phyloP scores from a whole-genome alignment of 1,284 basidiomycete species.

The Ustilago crameri region DNA sequence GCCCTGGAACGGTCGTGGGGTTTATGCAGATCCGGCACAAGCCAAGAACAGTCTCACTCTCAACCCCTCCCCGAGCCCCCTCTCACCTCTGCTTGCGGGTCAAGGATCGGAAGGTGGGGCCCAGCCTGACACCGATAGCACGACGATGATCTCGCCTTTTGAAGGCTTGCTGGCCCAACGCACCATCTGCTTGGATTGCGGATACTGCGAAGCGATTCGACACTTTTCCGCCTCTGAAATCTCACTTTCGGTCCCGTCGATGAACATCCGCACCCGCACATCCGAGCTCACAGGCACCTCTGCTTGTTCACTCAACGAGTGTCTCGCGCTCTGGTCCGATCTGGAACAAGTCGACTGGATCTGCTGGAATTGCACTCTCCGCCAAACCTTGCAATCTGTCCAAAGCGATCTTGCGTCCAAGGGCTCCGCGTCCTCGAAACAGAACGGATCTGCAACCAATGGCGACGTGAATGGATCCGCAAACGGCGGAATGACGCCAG shows the following conservation, averaged over 20 bases:
- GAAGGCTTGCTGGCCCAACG: constrained; percentile 55
- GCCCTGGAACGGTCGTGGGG: constrained; percentile 37
- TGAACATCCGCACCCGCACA: constrained; percentile 29
- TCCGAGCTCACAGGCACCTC: constrained; percentile 43
- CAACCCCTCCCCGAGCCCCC: constrained; percentile 1
- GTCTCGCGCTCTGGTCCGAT: constrained; percentile 56
- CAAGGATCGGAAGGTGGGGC: neutral
- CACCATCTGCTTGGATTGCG: constrained; percentile 62
- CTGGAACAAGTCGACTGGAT: constrained; percentile 66
- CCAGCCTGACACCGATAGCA: neutral
- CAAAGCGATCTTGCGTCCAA: constrained; percentile 23
- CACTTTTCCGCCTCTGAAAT: constrained; percentile 59
- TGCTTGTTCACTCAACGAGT: constrained; percentile 57
- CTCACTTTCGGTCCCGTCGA: constrained; percentile 53
- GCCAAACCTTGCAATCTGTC: constrained; percentile 30
- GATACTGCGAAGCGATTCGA: constrained; percentile 65
- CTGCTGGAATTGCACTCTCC: constrained; percentile 63
- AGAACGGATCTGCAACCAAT: constrained; percentile 18
- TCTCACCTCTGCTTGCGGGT: constrained; percentile 1
- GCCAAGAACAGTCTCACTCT: constrained; percentile 2
- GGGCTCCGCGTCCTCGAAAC: constrained; percentile 6
- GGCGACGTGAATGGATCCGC: constrained; percentile 20
- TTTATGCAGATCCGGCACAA: constrained; percentile 36
- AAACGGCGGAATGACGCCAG: constrained; percentile 17
- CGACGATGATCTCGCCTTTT: constrained; percentile 43